phyloP scores from a whole-genome alignment of 768 basidiomycete species.

The Tephrocybe sp. region DNA sequence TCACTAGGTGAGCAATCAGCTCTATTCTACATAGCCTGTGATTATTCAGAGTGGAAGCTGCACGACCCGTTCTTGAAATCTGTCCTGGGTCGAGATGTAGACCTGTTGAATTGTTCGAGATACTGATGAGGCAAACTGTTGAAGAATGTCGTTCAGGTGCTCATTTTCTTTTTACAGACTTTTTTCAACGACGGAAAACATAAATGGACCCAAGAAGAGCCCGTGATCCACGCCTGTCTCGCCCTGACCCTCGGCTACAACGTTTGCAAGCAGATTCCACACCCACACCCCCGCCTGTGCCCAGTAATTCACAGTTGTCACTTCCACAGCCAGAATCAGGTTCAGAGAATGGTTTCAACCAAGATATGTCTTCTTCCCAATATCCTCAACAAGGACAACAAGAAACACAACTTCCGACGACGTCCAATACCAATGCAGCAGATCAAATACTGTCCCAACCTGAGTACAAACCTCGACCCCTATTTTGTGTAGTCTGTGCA shows the following conservation, averaged over 20 bases:
- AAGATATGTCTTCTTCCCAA: constrained; percentile 11
- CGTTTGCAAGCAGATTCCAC: constrained; percentile 40
- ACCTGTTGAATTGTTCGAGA: constrained; percentile 83
- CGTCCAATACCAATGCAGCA: not conserved
- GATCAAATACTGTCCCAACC: constrained; percentile 8
- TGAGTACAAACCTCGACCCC: constrained; percentile 62
- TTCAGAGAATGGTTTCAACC: constrained; percentile 24
- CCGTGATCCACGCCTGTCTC: constrained; percentile 77
- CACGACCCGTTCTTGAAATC: constrained; percentile 51
- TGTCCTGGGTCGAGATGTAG: constrained; percentile 66
- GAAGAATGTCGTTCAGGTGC: not conserved
- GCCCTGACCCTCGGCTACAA: constrained; percentile 65
- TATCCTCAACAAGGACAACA: constrained; percentile 1
- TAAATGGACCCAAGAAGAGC: constrained; percentile 73
- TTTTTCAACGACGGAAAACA: constrained; percentile 5
- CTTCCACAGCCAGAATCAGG: constrained; percentile 22
- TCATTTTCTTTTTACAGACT: constrained; percentile 7
- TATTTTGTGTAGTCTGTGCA: constrained; percentile 99
- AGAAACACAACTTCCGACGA: constrained; percentile 4
- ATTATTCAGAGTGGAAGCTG: constrained; percentile 96
- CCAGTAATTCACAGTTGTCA: constrained; percentile 17
- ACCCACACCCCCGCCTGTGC: constrained; percentile 27
- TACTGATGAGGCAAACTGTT: constrained; percentile 72
- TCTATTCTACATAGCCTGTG: constrained; percentile 26
- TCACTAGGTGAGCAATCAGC: constrained; percentile 3